phyloP scores from a whole-genome alignment of 208 protist species.

The Acanthamoeba sp. region DNA sequence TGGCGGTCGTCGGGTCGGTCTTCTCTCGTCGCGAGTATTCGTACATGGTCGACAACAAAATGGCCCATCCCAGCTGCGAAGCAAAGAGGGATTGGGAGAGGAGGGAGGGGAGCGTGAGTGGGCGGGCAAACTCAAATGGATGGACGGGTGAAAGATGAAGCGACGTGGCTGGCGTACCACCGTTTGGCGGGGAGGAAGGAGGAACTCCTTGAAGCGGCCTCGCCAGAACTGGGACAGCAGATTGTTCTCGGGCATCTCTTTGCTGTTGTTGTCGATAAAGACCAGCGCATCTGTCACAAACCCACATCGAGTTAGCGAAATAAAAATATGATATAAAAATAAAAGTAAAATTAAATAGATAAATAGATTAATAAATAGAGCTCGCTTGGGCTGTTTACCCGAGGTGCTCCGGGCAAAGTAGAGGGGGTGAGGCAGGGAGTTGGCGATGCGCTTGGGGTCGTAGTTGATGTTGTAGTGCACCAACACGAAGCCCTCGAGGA shows the following conservation, averaged over 20 bases:
- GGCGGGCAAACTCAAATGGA: not conserved
- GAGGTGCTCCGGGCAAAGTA: constrained; percentile 42
- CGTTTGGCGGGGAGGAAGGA: constrained; percentile 1
- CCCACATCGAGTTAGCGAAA: not conserved
- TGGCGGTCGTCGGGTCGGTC: not conserved
- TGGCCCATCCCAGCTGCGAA: not conserved
- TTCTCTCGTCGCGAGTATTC: constrained; percentile 30
- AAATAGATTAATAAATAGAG: not conserved
- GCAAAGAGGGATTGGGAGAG: too few species aligned
- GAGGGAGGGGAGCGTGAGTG: too few species aligned
- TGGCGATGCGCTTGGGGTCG: constrained; percentile 30
- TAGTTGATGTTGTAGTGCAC: constrained; percentile 57
- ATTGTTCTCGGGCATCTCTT: constrained; percentile 19
- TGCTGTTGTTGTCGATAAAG: constrained; percentile 26
- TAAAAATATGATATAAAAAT: too few species aligned
- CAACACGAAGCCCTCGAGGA: constrained; percentile 22
- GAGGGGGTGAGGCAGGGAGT: not conserved
- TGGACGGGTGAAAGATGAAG: not conserved
- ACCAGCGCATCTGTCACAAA: not conserved
- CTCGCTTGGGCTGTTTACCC: too few species aligned
- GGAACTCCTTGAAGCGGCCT: constrained; percentile 11
- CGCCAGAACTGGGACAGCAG: constrained; percentile 20
- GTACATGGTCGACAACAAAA: constrained; percentile 36
- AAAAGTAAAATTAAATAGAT: too few species aligned
- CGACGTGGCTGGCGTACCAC: not conserved